Base-by-base conservation (phyloP, 2,329 filamentous ascomycete genomes). In the Ploettnerulaceae sp. region DNA sequence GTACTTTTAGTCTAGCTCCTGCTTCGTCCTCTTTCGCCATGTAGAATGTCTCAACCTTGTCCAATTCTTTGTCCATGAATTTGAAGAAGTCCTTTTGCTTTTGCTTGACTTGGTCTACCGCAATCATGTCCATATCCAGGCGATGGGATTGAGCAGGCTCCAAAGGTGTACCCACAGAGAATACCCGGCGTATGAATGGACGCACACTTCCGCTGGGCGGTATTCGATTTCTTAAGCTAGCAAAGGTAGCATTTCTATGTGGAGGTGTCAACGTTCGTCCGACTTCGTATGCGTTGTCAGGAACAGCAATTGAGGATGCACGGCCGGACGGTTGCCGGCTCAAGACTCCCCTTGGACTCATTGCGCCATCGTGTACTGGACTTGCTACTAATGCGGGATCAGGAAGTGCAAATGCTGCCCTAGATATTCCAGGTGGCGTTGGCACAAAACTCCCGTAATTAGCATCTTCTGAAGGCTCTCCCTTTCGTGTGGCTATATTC, bases 11-110 rank as follows among this genome's bases (percentile, higher is more conserved):
- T 2, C 90, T 79, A 45, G 82, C 71, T 0, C 81, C 84, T 0
- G 91, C 88, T 62, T 96, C 88, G 21, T 86, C 77, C 63, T 98
- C 93, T 63, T 96, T 96, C 56, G 79, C 70, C 57, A 79, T 82
- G 70, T 97, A 97, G 61, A 98, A 98, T 0, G 72, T 69, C 63
- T 98, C 90, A 8, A 98, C 88, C 67, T 97, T 98, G n/a, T 82
- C 75, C 11, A 98, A 71, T 67, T 98, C 86, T 7, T 71, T 71
- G 57, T 96, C 88, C 43, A 98, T 71, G 60, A 93, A 98, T 0
- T 73, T 68, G 64, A 90, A 91, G 62, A 98, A 97, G 11, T 95
- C 87, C n/a, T 76, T 77, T 64, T 95, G 83, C 14, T 81, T 77
- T 47, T 82, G 73, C 34, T 86, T 84, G 3, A 94, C 74, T 29